phyloP scores from a whole-genome alignment of 164 flowering plant genomes.

The Tinospora cordifolia region DNA sequence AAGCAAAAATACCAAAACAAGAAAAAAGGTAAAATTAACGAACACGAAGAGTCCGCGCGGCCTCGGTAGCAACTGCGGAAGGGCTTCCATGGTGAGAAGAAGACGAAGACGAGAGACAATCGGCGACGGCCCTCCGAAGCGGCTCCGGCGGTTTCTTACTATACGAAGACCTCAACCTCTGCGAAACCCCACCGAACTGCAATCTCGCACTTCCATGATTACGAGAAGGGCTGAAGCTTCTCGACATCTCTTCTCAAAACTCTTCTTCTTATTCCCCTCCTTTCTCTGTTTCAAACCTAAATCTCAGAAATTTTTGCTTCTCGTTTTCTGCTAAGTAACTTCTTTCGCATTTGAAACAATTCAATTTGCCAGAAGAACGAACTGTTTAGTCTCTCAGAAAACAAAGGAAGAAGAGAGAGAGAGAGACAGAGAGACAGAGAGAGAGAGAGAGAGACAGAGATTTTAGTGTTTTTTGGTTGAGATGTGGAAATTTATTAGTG shows the following conservation, averaged over 20 bases:
- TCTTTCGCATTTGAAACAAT: constrained; percentile 10
- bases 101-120: constrained; percentile 67
- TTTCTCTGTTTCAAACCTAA: background rate
- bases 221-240: constrained; percentile 32
- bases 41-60: constrained; percentile 84
- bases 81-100: constrained; percentile 40
- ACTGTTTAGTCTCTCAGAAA: background rate
- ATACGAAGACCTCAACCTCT: constrained; percentile 67
- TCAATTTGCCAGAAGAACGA: background rate
- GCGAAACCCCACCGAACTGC: constrained; percentile 38
- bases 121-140: constrained; percentile 84
- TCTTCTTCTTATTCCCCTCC: background rate
- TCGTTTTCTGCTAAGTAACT: background rate
- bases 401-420: background rate
- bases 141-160: constrained; percentile 89
- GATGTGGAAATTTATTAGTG: constrained; percentile 4
- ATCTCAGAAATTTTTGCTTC: background rate
- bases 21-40: constrained; percentile 17
- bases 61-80: constrained; percentile 51
- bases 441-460: background rate
- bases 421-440: background rate
- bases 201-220: constrained; percentile 35
- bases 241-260: constrained; percentile 24
- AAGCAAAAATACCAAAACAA: too few species aligned
- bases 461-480: constrained; percentile 4